These are phyloP conservation scores for Bryoerythrophyllum caledonicum DNA, from an alignment of 225 moss, liverwort and hornwort genomes.

Conservation along the genomic window DNA sequence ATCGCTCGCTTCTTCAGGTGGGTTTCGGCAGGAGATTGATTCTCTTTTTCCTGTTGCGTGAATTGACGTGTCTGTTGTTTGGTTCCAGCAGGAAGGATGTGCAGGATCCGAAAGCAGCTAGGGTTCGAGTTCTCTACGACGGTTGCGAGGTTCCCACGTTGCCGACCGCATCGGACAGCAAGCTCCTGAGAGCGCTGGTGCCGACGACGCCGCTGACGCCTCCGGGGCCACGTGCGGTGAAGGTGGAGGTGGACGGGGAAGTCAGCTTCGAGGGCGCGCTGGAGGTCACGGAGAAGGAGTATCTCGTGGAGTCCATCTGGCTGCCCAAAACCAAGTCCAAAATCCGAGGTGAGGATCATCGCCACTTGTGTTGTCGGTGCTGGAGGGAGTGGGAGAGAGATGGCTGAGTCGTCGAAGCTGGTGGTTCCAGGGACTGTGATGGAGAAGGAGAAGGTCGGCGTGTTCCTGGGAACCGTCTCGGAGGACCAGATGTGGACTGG, in stretches of 20 bases:
- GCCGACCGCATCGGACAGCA: conserved; percentile 39
- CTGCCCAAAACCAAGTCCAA: conserved; percentile 57
- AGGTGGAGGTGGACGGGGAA: conserved; percentile 50
- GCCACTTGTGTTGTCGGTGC: not conserved
- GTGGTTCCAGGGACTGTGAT: conserved; percentile 46
- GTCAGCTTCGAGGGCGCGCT: conserved; percentile 37
- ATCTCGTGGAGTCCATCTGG: conserved; percentile 74
- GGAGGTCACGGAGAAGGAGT: conserved; percentile 53
- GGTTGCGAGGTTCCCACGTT: conserved; percentile 58
- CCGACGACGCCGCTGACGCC: conserved; percentile 65
- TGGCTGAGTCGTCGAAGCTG: conserved; percentile 23
- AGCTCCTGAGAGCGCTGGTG: conserved; percentile 56
- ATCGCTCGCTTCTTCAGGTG: conserved; percentile 36
- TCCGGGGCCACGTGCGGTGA: conserved; percentile 53
- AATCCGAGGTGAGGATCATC: conserved; percentile 45
- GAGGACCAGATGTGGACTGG: conserved; percentile 65
- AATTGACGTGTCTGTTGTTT: not conserved
- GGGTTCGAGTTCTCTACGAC: conserved; percentile 44
- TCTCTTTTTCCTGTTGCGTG: not conserved
- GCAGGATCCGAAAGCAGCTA: conserved; percentile 17
- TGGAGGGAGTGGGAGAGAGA: conserved; percentile 25
- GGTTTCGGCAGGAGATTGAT: not conserved
- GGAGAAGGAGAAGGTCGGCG: conserved; percentile 63
- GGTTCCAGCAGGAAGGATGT: conserved; percentile 24
- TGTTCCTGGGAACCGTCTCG: conserved; percentile 43